Base-by-base conservation (phyloP, 2,329 filamentous ascomycete species). In the Nemania abortiva region DNA sequence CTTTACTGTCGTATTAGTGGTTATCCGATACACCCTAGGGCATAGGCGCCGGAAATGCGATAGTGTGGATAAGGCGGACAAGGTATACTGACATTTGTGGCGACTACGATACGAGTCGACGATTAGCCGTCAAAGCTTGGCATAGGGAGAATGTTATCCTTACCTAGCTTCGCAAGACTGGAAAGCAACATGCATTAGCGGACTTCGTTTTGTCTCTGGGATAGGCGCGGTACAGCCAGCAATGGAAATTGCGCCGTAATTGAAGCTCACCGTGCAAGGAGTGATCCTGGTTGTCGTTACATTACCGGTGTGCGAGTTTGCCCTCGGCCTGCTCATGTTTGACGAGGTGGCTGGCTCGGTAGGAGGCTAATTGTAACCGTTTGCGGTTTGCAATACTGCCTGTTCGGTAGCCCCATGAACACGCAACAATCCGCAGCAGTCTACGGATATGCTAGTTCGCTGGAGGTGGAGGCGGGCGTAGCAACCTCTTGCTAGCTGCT, bases 161-260 rank as follows among this genome's bases (percentile, higher is more conserved):
- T 53, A 62, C 59, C 59, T 62, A 5, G 49, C 49, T 62, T 62
- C 59, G 10, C 59, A 62, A 20, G 34, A 42, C 59, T 62, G 18
- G 9, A 34, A 45, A 31, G 20, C 22, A 24, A 60, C 37, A 22
- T 10, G 6, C 9, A 27, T 37, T 37, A 54, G 52, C 52, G 13
- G 22, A 2, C 29, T 5, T 24, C n/a, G 27, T n/a, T 22, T 11
- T 34, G 34, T 54, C 52, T 13, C 52, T 27, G 18, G 27, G 18
- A 7, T 34, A 5, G 15, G 13, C 27, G 34, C 27, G 15, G 27
- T 34, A 9, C 9, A n/a, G n/a, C 27, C 4, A 54, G 31, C n/a
- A 34, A 34, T 34, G 4, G 9, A 5, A 5, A 34, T 34, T 54
- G 27, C 18, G 10, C 31, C 29, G n/a, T 24, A 15, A 31, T 2